Evolutionary conservation across 2,329 filamentous ascomycete genomes (phyloP).

Genomic region (Epichloe glyceriae): DNA sequence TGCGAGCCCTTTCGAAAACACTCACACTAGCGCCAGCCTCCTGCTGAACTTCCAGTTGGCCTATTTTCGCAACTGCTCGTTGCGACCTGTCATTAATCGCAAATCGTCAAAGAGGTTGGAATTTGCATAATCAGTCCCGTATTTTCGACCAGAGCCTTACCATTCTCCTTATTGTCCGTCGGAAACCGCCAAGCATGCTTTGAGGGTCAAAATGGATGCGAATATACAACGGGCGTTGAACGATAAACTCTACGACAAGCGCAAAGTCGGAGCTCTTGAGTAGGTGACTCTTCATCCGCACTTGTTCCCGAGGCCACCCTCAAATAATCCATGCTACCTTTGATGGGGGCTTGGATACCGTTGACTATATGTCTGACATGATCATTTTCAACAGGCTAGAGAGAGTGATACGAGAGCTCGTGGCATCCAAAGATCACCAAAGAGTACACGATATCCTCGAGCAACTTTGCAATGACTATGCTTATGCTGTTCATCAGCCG

Average conservation of each 20-base stretch:
- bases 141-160: background rate
- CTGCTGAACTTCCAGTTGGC: background rate
- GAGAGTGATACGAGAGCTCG: slow-evolving; percentile 74
- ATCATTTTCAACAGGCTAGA: slow-evolving; percentile 54
- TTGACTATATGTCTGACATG: slow-evolving; percentile 7
- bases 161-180: background rate
- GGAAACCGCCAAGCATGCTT: slow-evolving; percentile 1
- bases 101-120: background rate
- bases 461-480: slow-evolving; percentile 94
- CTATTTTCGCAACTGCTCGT: background rate
- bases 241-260: slow-evolving; percentile 97
- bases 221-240: slow-evolving; percentile 83
- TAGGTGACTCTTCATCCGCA: slow-evolving; percentile 33
- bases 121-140: background rate
- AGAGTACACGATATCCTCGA: slow-evolving; percentile 80
- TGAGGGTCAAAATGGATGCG: slow-evolving; percentile 57
- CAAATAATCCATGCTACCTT: background rate
- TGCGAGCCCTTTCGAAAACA: background rate
- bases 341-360: background rate
- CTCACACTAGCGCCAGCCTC: background rate
- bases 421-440: slow-evolving; percentile 62
- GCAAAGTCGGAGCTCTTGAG: slow-evolving; percentile 94
- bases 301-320: background rate
- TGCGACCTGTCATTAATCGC: background rate
- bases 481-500: slow-evolving; percentile 91